Evolutionary conservation across 768 basidiomycete species (phyloP).

Genomic region (Kwoniella sp.): DNA sequence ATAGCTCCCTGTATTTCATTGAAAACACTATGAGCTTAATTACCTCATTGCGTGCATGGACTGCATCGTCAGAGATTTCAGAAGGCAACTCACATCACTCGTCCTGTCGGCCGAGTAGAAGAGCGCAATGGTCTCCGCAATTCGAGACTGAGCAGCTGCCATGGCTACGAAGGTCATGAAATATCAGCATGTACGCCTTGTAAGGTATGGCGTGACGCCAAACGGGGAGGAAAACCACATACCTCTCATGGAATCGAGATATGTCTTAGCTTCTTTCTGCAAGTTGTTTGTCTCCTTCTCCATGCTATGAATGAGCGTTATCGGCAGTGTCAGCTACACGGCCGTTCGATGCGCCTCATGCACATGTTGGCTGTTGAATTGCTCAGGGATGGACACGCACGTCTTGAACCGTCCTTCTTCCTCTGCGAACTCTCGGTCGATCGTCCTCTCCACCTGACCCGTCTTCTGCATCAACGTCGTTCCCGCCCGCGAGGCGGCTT

Average conservation of each 20-base stretch:
- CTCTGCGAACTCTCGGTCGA: slow-evolving; percentile 88
- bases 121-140: slow-evolving; percentile 88
- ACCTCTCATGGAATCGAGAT: slow-evolving; percentile 94
- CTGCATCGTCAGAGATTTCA: no score
- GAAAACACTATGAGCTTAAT: slow-evolving; percentile 2
- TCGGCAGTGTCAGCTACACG: slow-evolving; percentile 7
- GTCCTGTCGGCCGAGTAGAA: slow-evolving; percentile 70
- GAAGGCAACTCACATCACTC: slow-evolving; percentile 61
- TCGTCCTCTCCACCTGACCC: slow-evolving; percentile 92
- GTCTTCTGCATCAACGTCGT: slow-evolving; percentile 97
- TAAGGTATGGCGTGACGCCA: background rate
- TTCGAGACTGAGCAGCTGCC: slow-evolving; percentile 86
- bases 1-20: slow-evolving; percentile 77
- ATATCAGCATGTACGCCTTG: slow-evolving; percentile 11
- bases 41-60: no score
- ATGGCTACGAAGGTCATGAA: slow-evolving; percentile 65
- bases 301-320: slow-evolving; percentile 66
- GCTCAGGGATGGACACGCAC: slow-evolving; percentile 61
- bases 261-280: slow-evolving; percentile 94
- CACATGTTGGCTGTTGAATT: background rate
- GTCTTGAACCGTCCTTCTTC: slow-evolving; percentile 87
- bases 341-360: background rate
- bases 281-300: slow-evolving; percentile 93
- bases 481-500: slow-evolving; percentile 85
- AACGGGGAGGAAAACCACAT: slow-evolving; percentile 48